These are phyloP conservation scores for Dactylella cylindrospora DNA, from an alignment of 2,329 filamentous ascomycete species.

Conservation along the genomic window DNA sequence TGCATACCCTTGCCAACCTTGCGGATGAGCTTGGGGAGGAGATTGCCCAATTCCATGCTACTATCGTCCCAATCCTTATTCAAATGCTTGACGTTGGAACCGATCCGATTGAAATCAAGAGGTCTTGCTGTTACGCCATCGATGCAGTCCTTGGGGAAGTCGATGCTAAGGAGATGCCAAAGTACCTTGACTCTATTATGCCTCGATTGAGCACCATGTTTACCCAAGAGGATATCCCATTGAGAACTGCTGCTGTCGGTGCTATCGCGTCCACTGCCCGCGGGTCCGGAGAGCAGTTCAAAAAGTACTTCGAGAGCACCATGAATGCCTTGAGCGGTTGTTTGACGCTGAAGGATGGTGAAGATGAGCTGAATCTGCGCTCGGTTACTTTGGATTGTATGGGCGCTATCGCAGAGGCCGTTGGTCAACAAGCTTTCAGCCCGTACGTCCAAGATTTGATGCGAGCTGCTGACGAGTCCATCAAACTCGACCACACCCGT, in stretches of 20 bases:
- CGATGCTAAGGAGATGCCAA: slow-evolving; percentile 75
- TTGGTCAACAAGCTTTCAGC: slow-evolving; percentile 82
- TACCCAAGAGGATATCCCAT: slow-evolving; percentile 78
- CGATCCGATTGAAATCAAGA: slow-evolving; percentile 71
- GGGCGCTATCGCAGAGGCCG: slow-evolving; percentile 86
- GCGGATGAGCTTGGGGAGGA: slow-evolving; percentile 93
- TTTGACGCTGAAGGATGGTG: slow-evolving; percentile 79
- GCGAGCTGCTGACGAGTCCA: slow-evolving; percentile 85
- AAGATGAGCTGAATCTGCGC: slow-evolving; percentile 85
- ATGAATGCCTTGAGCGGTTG: slow-evolving; percentile 88
- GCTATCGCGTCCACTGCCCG: slow-evolving; percentile 88
- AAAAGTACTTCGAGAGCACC: slow-evolving; percentile 86
- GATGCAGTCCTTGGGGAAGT: slow-evolving; percentile 87
- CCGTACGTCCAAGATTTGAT: slow-evolving; percentile 88
- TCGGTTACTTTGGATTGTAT: slow-evolving; percentile 89
- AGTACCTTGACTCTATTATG: slow-evolving; percentile 79
- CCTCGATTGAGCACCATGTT: slow-evolving; percentile 82
- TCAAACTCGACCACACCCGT: slow-evolving; percentile 82
- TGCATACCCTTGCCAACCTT: slow-evolving; percentile 83
- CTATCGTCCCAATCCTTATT: slow-evolving; percentile 78
- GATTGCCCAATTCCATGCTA: slow-evolving; percentile 79
- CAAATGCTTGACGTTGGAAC: slow-evolving; percentile 69
- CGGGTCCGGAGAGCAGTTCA: slow-evolving; percentile 77
- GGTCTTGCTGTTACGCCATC: slow-evolving; percentile 83
- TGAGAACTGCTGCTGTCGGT: slow-evolving; percentile 85